Evolutionary conservation across 148 eudicot genomes (phyloP).

Genomic region (Vaccinium corymbosum): DNA sequence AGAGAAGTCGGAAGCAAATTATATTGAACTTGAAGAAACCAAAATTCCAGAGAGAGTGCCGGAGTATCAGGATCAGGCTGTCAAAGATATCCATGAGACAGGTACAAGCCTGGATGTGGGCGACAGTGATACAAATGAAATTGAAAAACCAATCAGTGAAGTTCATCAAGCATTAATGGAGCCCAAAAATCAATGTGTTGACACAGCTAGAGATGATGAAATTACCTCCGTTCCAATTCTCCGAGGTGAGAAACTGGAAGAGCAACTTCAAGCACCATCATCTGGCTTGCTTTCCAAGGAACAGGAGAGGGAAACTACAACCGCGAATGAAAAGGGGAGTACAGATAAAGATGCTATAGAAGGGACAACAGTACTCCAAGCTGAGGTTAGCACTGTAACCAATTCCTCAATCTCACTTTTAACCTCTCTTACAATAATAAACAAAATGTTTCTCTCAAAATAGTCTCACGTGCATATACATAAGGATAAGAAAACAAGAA

Average conservation of each 20-base stretch:
- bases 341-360: neutral
- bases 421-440: neutral
- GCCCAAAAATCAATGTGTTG: conserved; percentile 7
- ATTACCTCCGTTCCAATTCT: neutral
- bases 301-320: conserved; percentile 9
- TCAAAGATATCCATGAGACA: neutral
- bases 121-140: neutral
- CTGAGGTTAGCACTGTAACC: neutral
- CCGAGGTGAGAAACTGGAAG: conserved; percentile 7
- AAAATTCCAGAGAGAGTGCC: neutral
- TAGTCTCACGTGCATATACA: neutral
- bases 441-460: neutral
- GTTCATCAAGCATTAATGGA: conserved; percentile 2
- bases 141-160: conserved; percentile 6
- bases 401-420: neutral
- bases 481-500: neutral
- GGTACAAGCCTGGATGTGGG: neutral
- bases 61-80: neutral
- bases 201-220: neutral
- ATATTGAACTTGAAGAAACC: conserved; percentile 13
- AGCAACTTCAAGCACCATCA: conserved; percentile 11
- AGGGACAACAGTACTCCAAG: neutral
- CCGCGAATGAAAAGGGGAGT: neutral
- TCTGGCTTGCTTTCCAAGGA: neutral
- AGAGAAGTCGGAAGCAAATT: conserved; percentile 4